Percentiles rank a stretch among this genome's conserved stretches.
phyloP scores from a whole-genome alignment of 129 eudicot species.

The Apium graveolens region DNA sequence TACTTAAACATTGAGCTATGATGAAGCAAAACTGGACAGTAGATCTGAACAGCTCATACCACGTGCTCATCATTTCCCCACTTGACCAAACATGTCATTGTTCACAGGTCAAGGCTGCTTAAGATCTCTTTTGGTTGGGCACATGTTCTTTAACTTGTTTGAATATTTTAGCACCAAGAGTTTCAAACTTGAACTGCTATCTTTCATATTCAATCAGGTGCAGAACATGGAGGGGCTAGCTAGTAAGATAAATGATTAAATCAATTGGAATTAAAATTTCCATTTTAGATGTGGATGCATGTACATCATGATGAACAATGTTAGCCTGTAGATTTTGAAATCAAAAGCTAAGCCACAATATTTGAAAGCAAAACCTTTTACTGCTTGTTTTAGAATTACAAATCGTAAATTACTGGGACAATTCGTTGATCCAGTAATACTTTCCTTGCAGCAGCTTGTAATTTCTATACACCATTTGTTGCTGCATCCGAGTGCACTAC shows the following conservation, averaged over 20 bases:
- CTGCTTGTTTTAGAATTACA: constrained; percentile 10
- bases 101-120: not conserved
- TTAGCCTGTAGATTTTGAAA: constrained; percentile 5
- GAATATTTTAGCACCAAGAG: not conserved
- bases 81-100: constrained; percentile 2
- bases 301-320: constrained; percentile 3
- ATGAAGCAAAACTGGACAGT: not conserved
- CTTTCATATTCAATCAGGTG: not conserved
- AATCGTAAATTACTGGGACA: not conserved
- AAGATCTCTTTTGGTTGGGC: not conserved
- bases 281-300: constrained; percentile 28
- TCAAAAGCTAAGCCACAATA: constrained; percentile 5
- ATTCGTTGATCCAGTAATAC: constrained; percentile 4
- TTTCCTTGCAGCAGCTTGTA: constrained; percentile 14
- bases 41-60: constrained; percentile 4
- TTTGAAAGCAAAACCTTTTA: constrained; percentile 14
- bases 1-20: not conserved
- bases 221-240: not conserved
- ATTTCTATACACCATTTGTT: constrained; percentile 37
- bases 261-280: constrained; percentile 17
- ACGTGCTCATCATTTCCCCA: not conserved
- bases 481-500: constrained; percentile 42
- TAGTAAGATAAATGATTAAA: constrained; percentile 12
- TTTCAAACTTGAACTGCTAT: not conserved
- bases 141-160: not conserved